Percentiles rank a stretch among this genome's conserved stretches.
phyloP scores from a whole-genome alignment of 1,284 basidiomycete genomes.

The Earliella scabrosa region DNA sequence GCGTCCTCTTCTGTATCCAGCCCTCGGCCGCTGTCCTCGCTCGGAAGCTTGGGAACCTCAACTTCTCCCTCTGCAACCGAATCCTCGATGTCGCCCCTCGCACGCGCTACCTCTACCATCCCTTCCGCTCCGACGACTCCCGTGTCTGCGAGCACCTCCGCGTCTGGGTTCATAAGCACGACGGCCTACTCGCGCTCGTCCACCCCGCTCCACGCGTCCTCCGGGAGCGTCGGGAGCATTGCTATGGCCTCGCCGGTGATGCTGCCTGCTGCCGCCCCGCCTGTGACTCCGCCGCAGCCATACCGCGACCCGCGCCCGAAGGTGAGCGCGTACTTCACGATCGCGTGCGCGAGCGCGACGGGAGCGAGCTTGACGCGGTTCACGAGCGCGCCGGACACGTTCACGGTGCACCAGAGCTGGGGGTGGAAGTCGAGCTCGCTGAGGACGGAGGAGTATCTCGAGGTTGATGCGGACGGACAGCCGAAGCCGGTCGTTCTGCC shows the following conservation, averaged over 20 bases:
- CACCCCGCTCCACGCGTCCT: constrained; percentile 11
- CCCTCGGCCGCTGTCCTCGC: constrained; percentile 16
- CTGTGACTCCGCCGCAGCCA: constrained; percentile 59
- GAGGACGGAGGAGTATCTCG: constrained; percentile 60
- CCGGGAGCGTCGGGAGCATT: constrained; percentile 9
- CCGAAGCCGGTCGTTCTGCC: constrained; percentile 32
- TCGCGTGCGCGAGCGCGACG: constrained; percentile 81
- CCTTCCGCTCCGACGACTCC: constrained; percentile 22
- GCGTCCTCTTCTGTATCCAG: constrained; percentile 22
- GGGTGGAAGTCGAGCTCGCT: constrained; percentile 79
- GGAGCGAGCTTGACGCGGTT: constrained; percentile 87
- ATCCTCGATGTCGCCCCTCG: constrained; percentile 29
- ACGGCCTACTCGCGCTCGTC: constrained; percentile 16
- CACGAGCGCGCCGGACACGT: constrained; percentile 84
- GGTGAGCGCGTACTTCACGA: constrained; percentile 80
- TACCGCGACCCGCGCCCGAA: constrained; percentile 75
- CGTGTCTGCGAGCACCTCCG: constrained; percentile 13
- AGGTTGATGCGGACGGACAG: constrained; percentile 48
- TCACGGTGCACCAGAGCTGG: constrained; percentile 81
- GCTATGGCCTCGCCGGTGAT: neutral
- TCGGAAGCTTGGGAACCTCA: neutral
- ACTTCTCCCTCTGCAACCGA: neutral
- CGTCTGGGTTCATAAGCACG: constrained; percentile 21
- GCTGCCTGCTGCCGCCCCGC: constrained; percentile 48
- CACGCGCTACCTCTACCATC: constrained; percentile 45